Percentiles rank a stretch among this genome's conserved stretches.
These are phyloP conservation scores for Penicillium sp. DNA, from an alignment of 2,329 filamentous ascomycete genomes.

Conservation along the genomic window DNA sequence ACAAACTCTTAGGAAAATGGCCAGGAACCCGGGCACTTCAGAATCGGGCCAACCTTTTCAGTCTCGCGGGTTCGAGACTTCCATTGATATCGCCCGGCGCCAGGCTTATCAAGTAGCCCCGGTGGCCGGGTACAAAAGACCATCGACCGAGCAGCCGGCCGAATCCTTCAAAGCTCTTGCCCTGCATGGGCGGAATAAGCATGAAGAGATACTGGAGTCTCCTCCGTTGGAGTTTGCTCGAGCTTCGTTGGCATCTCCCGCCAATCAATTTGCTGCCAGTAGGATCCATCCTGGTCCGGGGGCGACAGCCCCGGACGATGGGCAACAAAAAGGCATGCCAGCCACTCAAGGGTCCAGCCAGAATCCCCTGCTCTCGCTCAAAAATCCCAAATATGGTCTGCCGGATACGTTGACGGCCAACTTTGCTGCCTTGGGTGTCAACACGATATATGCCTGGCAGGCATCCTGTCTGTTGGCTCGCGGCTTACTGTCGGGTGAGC, in stretches of 20 bases:
- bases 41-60: slow-evolving; percentile 33
- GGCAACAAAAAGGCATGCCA: slow-evolving; percentile 46
- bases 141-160: slow-evolving; percentile 16
- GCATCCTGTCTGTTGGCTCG: slow-evolving; percentile 65
- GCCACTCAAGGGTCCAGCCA: slow-evolving; percentile 41
- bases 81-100: slow-evolving; percentile 40
- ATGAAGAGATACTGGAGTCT: slow-evolving; percentile 14
- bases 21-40: slow-evolving; percentile 23
- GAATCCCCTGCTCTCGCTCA: slow-evolving; percentile 53
- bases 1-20: background rate
- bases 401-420: slow-evolving; percentile 58
- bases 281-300: slow-evolving; percentile 29
- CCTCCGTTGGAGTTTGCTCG: slow-evolving; percentile 26
- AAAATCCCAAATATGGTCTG: slow-evolving; percentile 60
- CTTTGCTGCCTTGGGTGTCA: slow-evolving; percentile 62
- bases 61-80: slow-evolving; percentile 50
- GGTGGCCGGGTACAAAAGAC: slow-evolving; percentile 50
- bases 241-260: slow-evolving; percentile 23
- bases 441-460: slow-evolving; percentile 73
- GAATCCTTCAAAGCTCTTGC: background rate
- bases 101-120: slow-evolving; percentile 39
- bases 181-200: slow-evolving; percentile 7
- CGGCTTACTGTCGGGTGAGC: slow-evolving; percentile 59
- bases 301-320: slow-evolving; percentile 7
- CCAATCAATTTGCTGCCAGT: slow-evolving; percentile 40